Evolutionary conservation across 2,329 filamentous ascomycete species (phyloP).

Genomic region (Leptographium radiaticola): DNA sequence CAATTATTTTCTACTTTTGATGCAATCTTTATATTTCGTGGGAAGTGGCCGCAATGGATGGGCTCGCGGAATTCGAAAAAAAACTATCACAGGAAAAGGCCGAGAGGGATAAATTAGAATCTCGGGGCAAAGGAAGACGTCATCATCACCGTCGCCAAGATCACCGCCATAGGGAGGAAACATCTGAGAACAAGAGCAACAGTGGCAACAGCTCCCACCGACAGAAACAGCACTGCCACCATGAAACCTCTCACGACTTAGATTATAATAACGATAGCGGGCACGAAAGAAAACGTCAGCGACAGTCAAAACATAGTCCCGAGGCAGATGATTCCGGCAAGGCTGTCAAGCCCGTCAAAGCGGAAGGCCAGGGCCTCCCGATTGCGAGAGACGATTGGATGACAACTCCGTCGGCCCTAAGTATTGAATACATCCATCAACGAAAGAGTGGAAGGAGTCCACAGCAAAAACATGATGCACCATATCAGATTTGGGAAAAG

Average conservation of each 20-base stretch:
- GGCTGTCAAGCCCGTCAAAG: not conserved
- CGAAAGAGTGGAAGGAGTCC: slow-evolving; percentile 23
- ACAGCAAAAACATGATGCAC: slow-evolving; percentile 22
- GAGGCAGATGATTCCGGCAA: not conserved
- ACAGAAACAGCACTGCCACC: not conserved
- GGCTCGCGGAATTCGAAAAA: slow-evolving; percentile 24
- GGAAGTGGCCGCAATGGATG: slow-evolving; percentile 9
- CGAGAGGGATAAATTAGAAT: slow-evolving; percentile 14
- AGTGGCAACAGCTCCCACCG: not conserved
- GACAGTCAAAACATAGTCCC: not conserved
- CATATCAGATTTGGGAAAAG: slow-evolving; percentile 60
- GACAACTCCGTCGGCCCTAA: slow-evolving; percentile 69
- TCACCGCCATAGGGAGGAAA: slow-evolving; percentile 4
- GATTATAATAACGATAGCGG: not conserved
- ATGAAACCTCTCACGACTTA: not conserved
- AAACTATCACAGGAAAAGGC: slow-evolving; percentile 23
- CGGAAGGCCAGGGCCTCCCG: not conserved
- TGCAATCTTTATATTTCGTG: not conserved
- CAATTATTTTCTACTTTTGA: too few relatives aligned
- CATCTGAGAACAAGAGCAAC: not conserved
- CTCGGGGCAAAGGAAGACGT: slow-evolving; percentile 12
- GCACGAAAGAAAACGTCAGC: not conserved
- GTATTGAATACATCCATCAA: slow-evolving; percentile 70
- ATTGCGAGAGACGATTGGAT: slow-evolving; percentile 78
- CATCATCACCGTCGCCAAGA: slow-evolving; percentile 13